These are phyloP conservation scores for Nakaseomyces delphensis DNA, from an alignment of 1,139 yeast species.

Conservation along the genomic window DNA sequence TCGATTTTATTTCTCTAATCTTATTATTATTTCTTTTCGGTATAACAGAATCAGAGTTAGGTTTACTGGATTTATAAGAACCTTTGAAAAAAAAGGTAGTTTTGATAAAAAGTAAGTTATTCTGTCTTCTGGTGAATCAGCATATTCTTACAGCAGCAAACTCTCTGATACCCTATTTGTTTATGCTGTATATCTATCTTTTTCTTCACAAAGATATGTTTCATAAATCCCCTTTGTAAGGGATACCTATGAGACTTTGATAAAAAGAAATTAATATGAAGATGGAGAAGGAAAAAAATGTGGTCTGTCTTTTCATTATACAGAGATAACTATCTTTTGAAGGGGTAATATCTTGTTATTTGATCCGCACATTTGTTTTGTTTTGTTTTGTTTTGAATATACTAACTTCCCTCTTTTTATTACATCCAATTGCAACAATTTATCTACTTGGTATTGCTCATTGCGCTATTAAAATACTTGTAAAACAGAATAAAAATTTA, in stretches of 20 bases:
- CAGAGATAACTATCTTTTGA: too few species aligned
- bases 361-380: not conserved
- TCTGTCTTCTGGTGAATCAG: constrained; percentile 7
- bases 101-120: not conserved
- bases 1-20: not conserved
- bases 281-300: too few species aligned
- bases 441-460: not conserved
- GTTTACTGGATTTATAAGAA: not conserved
- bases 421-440: not conserved
- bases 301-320: too few species aligned
- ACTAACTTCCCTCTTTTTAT: constrained; percentile 1
- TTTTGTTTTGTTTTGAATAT: not conserved
- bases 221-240: not conserved
- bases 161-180: constrained; percentile 10
- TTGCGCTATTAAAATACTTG: not conserved
- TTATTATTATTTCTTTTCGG: not conserved
- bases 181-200: not conserved
- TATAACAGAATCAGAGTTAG: constrained; percentile 7
- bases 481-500: constrained; percentile 4
- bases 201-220: not conserved
- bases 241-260: constrained; percentile 3
- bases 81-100: not conserved
- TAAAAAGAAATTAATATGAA: not conserved
- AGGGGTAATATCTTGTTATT: not conserved
- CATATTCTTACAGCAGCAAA: constrained; percentile 4